phyloP scores from a whole-genome alignment of 306 rosid species.

The Alnus rubra region DNA sequence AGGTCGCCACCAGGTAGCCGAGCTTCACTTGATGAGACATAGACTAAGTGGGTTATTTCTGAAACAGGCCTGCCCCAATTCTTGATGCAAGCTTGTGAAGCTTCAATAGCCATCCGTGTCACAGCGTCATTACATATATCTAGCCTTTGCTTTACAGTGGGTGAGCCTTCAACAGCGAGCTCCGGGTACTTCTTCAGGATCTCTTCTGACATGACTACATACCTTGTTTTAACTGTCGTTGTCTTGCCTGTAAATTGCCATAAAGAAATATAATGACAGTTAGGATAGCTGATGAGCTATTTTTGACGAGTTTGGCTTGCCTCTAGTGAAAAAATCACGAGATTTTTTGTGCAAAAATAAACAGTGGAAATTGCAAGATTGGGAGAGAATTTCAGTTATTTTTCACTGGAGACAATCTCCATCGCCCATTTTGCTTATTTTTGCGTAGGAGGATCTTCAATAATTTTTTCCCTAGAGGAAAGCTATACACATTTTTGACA shows the following conservation, averaged over 20 bases:
- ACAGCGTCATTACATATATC: slow-evolving; percentile 87
- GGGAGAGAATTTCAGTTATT: too few relatives aligned
- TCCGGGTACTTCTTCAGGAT: slow-evolving; percentile 70
- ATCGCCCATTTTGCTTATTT: too few relatives aligned
- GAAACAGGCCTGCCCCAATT: slow-evolving; percentile 77
- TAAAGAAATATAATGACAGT: too few relatives aligned
- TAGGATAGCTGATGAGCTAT: too few relatives aligned
- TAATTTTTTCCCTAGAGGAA: too few relatives aligned
- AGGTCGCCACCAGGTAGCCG: slow-evolving; percentile 91
- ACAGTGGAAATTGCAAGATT: too few relatives aligned
- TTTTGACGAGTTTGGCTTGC: too few relatives aligned
- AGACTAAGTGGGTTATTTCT: slow-evolving; percentile 80
- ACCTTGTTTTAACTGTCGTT: slow-evolving; percentile 87
- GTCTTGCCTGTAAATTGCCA: slow-evolving; percentile 66
- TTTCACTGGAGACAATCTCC: too few relatives aligned
- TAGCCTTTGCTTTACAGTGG: slow-evolving; percentile 76
- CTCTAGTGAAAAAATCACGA: too few relatives aligned
- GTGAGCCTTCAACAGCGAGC: slow-evolving; percentile 64
- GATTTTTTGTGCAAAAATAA: too few relatives aligned
- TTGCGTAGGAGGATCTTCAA: too few relatives aligned
- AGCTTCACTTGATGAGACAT: slow-evolving; percentile 92
- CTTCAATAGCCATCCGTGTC: slow-evolving; percentile 89
- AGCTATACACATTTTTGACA: too few relatives aligned
- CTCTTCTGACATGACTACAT: slow-evolving; percentile 94
- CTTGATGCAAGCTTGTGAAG: slow-evolving; percentile 71